These are phyloP conservation scores for Trypanosoma cruzi DNA, from an alignment of 208 protist species.

Conservation along the genomic window DNA sequence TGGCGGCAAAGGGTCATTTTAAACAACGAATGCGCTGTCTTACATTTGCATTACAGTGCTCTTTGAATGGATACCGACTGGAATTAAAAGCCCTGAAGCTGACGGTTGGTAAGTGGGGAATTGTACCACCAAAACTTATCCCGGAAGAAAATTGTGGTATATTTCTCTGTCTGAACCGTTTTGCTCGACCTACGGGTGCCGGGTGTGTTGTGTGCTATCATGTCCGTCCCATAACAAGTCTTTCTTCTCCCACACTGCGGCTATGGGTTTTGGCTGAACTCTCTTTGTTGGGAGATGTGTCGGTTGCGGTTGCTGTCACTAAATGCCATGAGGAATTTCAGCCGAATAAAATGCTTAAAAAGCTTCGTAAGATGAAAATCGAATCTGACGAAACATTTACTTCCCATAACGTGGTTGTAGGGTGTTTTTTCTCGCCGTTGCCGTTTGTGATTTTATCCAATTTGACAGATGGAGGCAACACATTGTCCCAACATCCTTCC, in stretches of 20 bases:
- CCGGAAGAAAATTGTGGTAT: conserved; percentile 37
- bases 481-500: not conserved
- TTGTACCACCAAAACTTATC: conserved; percentile 57
- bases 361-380: not conserved
- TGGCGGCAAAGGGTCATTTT: conserved; percentile 32
- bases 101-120: conserved; percentile 61
- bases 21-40: conserved; percentile 51
- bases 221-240: conserved; percentile 20
- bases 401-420: conserved; percentile 5
- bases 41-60: conserved; percentile 62
- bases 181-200: conserved; percentile 66
- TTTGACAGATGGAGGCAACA: not conserved
- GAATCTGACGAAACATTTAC: conserved; percentile 15
- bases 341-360: conserved; percentile 2
- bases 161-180: conserved; percentile 72
- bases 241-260: conserved; percentile 31
- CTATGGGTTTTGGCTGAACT: conserved; percentile 65
- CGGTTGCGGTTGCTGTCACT: conserved; percentile 15
- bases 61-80: conserved; percentile 44
- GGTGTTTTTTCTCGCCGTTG: conserved; percentile 9
- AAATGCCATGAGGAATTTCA: not conserved
- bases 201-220: conserved; percentile 83
- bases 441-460: conserved; percentile 10
- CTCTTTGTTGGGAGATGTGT: conserved; percentile 52
- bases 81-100: conserved; percentile 65